Base-by-base conservation (phyloP, 2,329 filamentous ascomycete species). In the Parasarocladium wereldwijsianum region DNA sequence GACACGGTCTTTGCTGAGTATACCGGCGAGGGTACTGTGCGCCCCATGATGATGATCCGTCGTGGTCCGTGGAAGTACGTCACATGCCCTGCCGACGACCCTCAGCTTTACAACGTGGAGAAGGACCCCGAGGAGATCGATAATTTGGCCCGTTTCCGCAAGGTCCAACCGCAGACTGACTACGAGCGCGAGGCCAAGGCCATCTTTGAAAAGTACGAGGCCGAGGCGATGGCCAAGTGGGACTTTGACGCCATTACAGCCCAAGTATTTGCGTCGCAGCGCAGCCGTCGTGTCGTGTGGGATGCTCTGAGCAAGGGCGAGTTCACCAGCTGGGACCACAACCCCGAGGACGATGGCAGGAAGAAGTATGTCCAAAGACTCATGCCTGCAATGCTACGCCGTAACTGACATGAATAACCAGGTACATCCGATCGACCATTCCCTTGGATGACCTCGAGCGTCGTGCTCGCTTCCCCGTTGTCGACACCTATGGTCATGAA, bases 1-100 rank as follows among this genome's bases (percentile, higher is more conserved):
- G 85, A 94, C 50, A 90, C 81, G 8, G 85, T 90, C n/a, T 79
- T 87, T 43, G 85, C 84, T 36, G 86, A 94, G 58, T 94, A 94
- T 58, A 93, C 87, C 46, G 86, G 84, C 29, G 86, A 94, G 55
- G 86, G 86, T 27, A 93, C 86, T 2, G 65, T 93, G 33, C 76
- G 80, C 4, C 86, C 86, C 2, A 70, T 92, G 33, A 83, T 93
- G 65, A 94, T 94, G 86, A 94, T 94, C 47, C 76, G 81, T 34
- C 76, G 84, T 32, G 83, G 83, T 7, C 65, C 69, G 26, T 94
- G 83, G 83, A 94, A 94, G 62, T 93, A 85, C 52, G 74, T 90
- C 39, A 84, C 71, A 38, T 93, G 84, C 44, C 75, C 85, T 6
- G 76, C 76, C 14, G 86, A 94, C 47, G 76, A 79, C 18, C 76